phyloP scores from a whole-genome alignment of 768 basidiomycete genomes.

The Exidia glandulosa region DNA sequence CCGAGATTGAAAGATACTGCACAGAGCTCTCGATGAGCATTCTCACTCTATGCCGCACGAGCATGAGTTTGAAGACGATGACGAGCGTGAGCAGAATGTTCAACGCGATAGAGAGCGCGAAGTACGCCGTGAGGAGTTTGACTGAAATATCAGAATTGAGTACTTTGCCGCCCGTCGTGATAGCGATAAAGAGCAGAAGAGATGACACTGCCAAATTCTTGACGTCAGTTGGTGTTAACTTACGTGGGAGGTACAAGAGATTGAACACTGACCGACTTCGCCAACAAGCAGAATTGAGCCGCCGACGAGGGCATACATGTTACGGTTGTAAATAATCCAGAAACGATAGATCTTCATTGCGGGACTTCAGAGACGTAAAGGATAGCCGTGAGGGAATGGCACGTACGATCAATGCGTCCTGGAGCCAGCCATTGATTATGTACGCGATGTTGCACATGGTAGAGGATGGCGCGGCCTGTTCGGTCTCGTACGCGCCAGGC shows the following conservation, averaged over 20 bases:
- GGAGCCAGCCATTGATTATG: conserved; percentile 16
- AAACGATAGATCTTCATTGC: conserved; percentile 17
- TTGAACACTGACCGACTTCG: conserved; percentile 5
- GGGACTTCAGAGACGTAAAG: too few relatives aligned
- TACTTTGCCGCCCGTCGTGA: conserved; percentile 8
- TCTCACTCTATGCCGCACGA: conserved; percentile 11
- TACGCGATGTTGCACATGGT: conserved; percentile 16
- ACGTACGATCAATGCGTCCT: conserved; percentile 7
- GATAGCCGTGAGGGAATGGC: not conserved
- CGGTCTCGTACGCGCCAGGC: conserved; percentile 11
- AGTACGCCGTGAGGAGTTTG: conserved; percentile 7
- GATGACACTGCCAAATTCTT: conserved; percentile 3
- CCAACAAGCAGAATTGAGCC: conserved; percentile 8
- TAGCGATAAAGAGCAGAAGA: conserved; percentile 9
- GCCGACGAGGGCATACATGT: conserved; percentile 7
- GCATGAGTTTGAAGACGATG: conserved; percentile 13
- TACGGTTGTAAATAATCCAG: conserved; percentile 10
- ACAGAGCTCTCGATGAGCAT: conserved; percentile 5
- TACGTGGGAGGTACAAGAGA: not conserved
- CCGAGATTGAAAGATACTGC: conserved; percentile 17
- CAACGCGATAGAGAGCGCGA: conserved; percentile 10
- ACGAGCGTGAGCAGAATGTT: conserved; percentile 13
- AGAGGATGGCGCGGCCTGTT: conserved; percentile 13
- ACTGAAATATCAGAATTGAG: too few relatives aligned
- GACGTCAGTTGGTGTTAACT: conserved; percentile 5